Base-by-base conservation (phyloP, 257 asterid genomes). In the Scutellaria minor region DNA sequence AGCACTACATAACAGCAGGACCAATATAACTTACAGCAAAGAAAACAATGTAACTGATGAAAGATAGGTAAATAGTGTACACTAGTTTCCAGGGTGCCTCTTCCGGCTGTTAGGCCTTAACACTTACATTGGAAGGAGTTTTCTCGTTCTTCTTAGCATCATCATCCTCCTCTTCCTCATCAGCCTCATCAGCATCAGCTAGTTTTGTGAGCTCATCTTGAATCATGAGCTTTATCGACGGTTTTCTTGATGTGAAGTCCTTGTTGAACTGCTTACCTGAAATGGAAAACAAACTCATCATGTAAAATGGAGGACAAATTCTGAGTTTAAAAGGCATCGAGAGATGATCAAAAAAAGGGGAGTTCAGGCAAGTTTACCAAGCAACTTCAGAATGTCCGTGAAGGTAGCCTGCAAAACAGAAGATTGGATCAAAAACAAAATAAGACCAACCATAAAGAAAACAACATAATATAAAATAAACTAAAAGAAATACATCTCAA, bases 321-420 rank as follows among this genome's bases (percentile, higher is more conserved):
- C 42, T 53, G 45, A 31, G 27, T 6, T 31, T 10, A 10, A n/a
- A 20, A 14, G 42, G 52, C 10, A 37, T 31, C 50, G 31, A 41
- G 9, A 44, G 18, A 52, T 3, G 20, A 22, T 55, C 14, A 72
- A 37, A 50, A 18, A 35, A 6, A 53, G 56, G 6, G 7, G 56
- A 53, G 52, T n/a, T 48, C 12, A 48, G 1, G 35, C 68, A 48
- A 58, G 50, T 89, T 76, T 85, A 94, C 99, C 87, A 20, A 94
- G 97, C 71, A 86, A 80, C 88, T 91, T 89, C 84, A 91, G 81
- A 78, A 94, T 92, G 87, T 95, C 98, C 1, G 97, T 90, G 86
- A 91, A 92, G 72, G 99, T 92, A 55, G 96, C 96, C 99, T 90
- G 92, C 85, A 76, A 79, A 67, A 84, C 10, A 65, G 67, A 66